Base-by-base conservation (phyloP, 2,329 filamentous ascomycete species). In the Ophiostoma angusticollis region DNA sequence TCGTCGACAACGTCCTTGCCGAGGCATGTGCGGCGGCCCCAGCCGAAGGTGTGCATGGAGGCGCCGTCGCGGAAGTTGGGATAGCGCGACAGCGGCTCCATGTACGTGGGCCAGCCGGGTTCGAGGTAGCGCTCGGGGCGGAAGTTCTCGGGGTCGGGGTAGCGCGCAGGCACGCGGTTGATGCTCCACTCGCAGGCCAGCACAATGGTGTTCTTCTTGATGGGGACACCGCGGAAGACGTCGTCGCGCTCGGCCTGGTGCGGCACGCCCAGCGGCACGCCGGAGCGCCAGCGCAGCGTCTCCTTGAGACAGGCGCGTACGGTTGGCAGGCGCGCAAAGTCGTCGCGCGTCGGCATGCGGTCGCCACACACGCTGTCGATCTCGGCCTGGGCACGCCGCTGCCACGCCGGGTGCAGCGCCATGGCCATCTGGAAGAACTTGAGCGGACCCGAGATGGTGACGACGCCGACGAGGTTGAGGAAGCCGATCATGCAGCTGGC, bases 21-120 rank as follows among this genome's bases (percentile, higher is more conserved):
- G 5, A 78, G 64, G 48, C 75, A 80, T 12, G 68, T 67, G 45
- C 76, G 66, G 31, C 74, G 71, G 24, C 75, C 76, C 62, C 67
- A 79, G 21, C 75, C 75, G 49, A 80, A 80, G 0, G 70, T 75
- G 45, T 75, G 70, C 68, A 78, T 74, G 27, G 67, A 67, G 2
- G 60, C 56, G 27, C 66, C 65, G 50, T 70, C 65, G 47, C 74
- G 72, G 51, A 80, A 68, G 54, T 70, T 75, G 13, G 77, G 76
- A 49, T 71, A 78, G 40, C 67, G 65, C 2, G 67, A 67, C n/a
- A 80, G 64, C 0, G 76, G 76, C 50, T 72, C 74, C 50, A 78
- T 70, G 58, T 70, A 80, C 0, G 75, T 77, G 1, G 76, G 76
- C 65, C 69, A 80, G 16, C 58, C 60, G n/a, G 69, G 56, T 47